phyloP scores from a whole-genome alignment of 2,329 filamentous ascomycete genomes.

The Aspergillus hiratsukae region DNA sequence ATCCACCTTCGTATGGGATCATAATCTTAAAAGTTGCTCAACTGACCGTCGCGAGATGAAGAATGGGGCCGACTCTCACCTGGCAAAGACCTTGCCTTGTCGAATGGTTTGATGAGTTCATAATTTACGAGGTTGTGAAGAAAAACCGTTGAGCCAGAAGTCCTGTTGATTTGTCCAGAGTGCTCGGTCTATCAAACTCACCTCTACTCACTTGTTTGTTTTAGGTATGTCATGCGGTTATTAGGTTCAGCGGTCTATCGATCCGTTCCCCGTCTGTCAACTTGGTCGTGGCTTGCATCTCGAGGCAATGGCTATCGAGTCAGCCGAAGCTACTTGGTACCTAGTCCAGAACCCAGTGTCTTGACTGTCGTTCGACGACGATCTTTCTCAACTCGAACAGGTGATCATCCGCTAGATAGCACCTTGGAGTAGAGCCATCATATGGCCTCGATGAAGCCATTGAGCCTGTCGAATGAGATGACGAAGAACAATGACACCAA shows the following conservation, averaged over 20 bases:
- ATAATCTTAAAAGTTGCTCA: not conserved
- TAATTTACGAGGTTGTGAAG: not conserved
- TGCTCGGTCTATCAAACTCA: not conserved
- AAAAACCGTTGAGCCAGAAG: slow-evolving; percentile 12
- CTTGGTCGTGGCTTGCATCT: slow-evolving; percentile 12
- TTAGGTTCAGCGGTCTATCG: slow-evolving; percentile 33
- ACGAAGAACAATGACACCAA: not conserved
- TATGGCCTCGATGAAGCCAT: not conserved
- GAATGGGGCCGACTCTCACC: not conserved
- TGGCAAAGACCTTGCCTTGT: not conserved
- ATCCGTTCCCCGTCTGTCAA: slow-evolving; percentile 27
- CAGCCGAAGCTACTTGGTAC: not conserved
- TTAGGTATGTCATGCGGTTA: slow-evolving; percentile 28
- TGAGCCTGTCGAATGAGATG: not conserved
- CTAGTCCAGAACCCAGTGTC: not conserved
- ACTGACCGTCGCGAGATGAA: not conserved
- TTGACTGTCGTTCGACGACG: not conserved
- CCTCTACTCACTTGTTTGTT: not conserved
- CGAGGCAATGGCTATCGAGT: not conserved
- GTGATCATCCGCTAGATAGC: not conserved
- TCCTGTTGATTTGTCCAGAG: slow-evolving; percentile 7
- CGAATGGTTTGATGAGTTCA: too few species aligned
- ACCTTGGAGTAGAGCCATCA: not conserved
- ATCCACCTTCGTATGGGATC: not conserved
- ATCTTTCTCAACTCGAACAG: not conserved